Evolutionary conservation across 768 basidiomycete genomes (phyloP).

Genomic region (Xerocomus potaroensis): DNA sequence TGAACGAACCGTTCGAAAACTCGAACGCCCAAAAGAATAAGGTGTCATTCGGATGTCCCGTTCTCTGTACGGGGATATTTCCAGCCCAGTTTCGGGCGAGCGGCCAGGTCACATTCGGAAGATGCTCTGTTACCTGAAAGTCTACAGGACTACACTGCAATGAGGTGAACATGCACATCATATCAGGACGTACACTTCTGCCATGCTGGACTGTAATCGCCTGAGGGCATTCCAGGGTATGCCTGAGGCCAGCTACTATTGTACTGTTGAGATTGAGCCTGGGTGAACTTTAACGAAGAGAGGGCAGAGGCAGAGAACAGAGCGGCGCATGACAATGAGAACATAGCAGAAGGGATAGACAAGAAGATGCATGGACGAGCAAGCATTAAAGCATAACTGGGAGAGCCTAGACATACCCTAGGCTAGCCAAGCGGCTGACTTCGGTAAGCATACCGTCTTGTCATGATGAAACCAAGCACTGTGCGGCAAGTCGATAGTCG

Average conservation of each 20-base stretch:
- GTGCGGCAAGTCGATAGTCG: too few species aligned
- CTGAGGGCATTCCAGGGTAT: conserved; percentile 40
- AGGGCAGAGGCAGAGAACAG: neutral
- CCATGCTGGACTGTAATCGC: conserved; percentile 55
- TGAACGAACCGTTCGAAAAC: conserved; percentile 52
- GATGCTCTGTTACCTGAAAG: conserved; percentile 49
- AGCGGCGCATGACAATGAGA: neutral
- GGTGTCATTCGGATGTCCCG: conserved; percentile 59
- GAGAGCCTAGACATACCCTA: too few species aligned
- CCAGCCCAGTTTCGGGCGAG: conserved; percentile 53
- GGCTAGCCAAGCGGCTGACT: neutral
- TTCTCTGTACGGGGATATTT: conserved; percentile 58
- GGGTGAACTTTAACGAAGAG: neutral
- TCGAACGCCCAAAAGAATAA: conserved; percentile 66
- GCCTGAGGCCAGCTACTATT: conserved; percentile 31
- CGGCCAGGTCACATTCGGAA: conserved; percentile 57
- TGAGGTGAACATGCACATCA: neutral
- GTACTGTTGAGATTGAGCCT: neutral
- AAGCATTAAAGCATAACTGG: neutral
- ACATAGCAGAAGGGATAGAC: neutral
- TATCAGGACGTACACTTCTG: conserved; percentile 46
- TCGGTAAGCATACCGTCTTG: neutral
- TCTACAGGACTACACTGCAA: conserved; percentile 35
- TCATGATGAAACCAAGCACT: neutral
- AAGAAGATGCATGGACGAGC: neutral